phyloP scores from a whole-genome alignment of 345 rosid genomes.

The Dipteronia dyeriana region DNA sequence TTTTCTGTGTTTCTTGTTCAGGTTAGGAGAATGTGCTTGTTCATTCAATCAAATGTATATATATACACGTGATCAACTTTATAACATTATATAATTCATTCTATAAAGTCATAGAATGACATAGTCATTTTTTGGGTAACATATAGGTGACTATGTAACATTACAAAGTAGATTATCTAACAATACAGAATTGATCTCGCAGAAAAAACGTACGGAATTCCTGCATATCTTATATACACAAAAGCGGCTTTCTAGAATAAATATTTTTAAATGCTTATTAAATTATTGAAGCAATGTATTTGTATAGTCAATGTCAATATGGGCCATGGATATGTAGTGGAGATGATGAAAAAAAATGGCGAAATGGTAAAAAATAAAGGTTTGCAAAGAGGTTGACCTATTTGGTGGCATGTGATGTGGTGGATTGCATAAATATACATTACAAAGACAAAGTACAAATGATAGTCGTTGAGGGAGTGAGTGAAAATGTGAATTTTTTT shows the following conservation, averaged over 20 bases:
- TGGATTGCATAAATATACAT: constrained; percentile 2
- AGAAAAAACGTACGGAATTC: too few species aligned
- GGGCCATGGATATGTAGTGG: not conserved
- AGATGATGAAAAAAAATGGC: constrained; percentile 6
- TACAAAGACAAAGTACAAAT: constrained; percentile 43
- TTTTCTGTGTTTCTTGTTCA: constrained; percentile 7
- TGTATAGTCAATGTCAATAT: constrained; percentile 13
- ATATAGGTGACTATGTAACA: too few species aligned
- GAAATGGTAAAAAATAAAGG: not conserved
- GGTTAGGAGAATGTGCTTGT: not conserved
- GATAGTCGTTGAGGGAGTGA: constrained; percentile 46
- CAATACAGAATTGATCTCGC: too few species aligned
- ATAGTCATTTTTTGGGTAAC: too few species aligned
- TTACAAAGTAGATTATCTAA: too few species aligned
- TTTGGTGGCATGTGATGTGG: constrained; percentile 14
- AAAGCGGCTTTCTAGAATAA: not conserved
- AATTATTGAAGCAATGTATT: constrained; percentile 4
- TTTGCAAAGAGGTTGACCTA: constrained; percentile 21
- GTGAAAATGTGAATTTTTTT: constrained; percentile 37
- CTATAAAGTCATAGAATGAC: too few species aligned
- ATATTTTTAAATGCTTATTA: not conserved
- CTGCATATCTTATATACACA: too few species aligned
- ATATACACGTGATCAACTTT: too few species aligned
- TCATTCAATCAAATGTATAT: not conserved
- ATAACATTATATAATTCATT: too few species aligned